These are phyloP conservation scores for Hyaloscypha bicolor DNA, from an alignment of 495 filamentous ascomycete species.

Conservation along the genomic window DNA sequence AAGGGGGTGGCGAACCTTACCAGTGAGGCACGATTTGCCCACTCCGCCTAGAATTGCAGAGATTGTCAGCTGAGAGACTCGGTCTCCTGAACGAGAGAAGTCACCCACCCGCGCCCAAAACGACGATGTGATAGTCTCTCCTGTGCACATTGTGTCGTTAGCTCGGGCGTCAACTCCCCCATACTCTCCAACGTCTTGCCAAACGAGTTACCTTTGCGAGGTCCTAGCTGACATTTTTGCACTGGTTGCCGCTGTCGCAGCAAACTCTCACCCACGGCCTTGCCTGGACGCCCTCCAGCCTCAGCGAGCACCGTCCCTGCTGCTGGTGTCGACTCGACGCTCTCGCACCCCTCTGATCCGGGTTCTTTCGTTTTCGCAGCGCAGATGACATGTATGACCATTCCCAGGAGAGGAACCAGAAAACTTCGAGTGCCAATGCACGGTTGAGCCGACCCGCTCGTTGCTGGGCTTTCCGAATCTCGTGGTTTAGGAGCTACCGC, in stretches of 20 bases:
- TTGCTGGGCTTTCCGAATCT: background rate
- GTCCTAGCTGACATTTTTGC: conserved; percentile 25
- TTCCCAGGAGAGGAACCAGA: background rate
- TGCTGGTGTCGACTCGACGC: background rate
- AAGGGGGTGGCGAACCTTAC: conserved; percentile 51
- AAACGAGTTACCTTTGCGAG: conserved; percentile 16
- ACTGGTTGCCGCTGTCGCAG: background rate
- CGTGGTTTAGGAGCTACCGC: background rate
- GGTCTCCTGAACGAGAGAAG: conserved; percentile 6
- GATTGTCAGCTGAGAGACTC: conserved; percentile 29
- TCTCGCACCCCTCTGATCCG: conserved; percentile 5
- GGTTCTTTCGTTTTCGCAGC: background rate
- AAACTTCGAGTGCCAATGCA: conserved; percentile 5
- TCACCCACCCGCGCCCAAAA: conserved; percentile 78
- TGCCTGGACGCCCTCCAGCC: background rate
- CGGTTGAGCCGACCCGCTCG: background rate
- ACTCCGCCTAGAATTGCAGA: conserved; percentile 72
- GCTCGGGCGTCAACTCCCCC: background rate
- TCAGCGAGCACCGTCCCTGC: conserved; percentile 1
- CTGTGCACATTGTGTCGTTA: conserved; percentile 37
- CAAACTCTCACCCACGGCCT: background rate
- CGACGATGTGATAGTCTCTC: conserved; percentile 90
- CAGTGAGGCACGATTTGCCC: conserved; percentile 96
- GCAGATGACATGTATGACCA: conserved; percentile 3
- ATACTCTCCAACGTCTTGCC: background rate